Conservation (phyloP, 805 yeast species). For the Blastobotrys parvus region DNA sequence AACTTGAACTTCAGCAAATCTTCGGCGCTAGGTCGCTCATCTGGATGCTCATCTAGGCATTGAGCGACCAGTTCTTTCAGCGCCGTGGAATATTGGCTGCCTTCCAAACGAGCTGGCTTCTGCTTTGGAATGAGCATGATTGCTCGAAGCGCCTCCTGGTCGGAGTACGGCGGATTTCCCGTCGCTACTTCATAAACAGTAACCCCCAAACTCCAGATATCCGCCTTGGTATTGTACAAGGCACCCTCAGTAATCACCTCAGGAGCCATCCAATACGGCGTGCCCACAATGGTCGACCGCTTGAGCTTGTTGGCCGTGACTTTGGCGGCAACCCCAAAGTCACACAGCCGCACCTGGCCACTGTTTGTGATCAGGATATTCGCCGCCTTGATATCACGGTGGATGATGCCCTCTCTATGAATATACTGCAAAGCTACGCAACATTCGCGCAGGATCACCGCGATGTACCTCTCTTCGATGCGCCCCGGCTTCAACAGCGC, state of each 20-base stretch:
- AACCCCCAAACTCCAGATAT: constrained; percentile 95
- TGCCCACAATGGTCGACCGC: constrained; percentile 83
- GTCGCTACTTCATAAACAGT: constrained; percentile 92
- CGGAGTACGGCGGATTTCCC: constrained; percentile 96
- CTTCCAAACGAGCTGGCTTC: constrained; percentile 92
- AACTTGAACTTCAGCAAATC: constrained; percentile 70
- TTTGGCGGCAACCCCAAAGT: constrained; percentile 97
- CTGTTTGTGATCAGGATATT: constrained; percentile 82
- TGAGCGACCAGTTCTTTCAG: constrained; percentile 84
- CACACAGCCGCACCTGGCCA: constrained; percentile 88
- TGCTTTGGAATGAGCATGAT: constrained; percentile 89
- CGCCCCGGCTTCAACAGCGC: constrained; percentile 80
- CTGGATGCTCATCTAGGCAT: constrained; percentile 90
- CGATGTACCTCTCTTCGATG: constrained; percentile 74
- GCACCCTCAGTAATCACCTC: constrained; percentile 39
- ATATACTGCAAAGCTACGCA: constrained; percentile 70
- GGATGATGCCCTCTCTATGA: constrained; percentile 86
- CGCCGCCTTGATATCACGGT: constrained; percentile 95
- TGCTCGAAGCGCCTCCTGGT: constrained; percentile 89
- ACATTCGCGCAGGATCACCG: constrained; percentile 79
- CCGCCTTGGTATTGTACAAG: constrained; percentile 63
- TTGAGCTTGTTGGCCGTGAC: constrained; percentile 64
- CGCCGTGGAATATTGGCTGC: constrained; percentile 65
- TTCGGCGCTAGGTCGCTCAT: constrained; percentile 80
- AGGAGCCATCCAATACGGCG: constrained; percentile 53